A percentile compares a stretch with the other conserved stretches of the same genome.
These are phyloP conservation scores for Oenanthe javanica DNA, from an alignment of 140 eudicot species.

Conservation along the genomic window DNA sequence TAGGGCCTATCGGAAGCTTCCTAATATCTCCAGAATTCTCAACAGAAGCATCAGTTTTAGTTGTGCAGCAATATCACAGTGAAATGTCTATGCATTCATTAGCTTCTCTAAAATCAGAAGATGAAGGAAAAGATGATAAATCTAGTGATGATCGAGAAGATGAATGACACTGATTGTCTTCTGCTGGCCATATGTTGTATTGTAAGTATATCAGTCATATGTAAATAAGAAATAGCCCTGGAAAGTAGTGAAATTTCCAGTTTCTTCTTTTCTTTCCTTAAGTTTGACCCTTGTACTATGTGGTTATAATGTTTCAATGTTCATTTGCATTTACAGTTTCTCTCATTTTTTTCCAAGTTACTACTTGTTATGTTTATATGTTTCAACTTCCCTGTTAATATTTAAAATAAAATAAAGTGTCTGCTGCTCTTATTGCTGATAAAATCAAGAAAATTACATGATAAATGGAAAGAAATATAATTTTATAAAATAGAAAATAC, in stretches of 20 bases:
- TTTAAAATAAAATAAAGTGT: too few species aligned
- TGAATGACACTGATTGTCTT: not conserved
- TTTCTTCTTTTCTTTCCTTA: not conserved
- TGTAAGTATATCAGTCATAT: not conserved
- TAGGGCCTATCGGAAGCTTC: constrained; percentile 56
- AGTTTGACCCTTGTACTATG: not conserved
- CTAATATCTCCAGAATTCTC: constrained; percentile 37
- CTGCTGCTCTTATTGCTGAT: too few species aligned
- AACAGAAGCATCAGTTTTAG: constrained; percentile 51
- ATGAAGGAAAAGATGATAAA: constrained; percentile 9
- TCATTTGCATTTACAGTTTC: not conserved
- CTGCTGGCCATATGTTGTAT: not conserved
- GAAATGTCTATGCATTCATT: constrained; percentile 41
- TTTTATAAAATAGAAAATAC: too few species aligned
- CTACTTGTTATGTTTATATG: too few species aligned
- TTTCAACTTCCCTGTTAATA: too few species aligned
- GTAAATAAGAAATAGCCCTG: not conserved
- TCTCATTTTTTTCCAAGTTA: too few species aligned
- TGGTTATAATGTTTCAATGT: not conserved
- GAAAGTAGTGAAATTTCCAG: not conserved
- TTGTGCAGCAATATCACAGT: constrained; percentile 55
- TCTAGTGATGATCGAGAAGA: not conserved
- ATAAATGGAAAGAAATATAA: too few species aligned
- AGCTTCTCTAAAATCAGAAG: constrained; percentile 45
- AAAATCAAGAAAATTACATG: too few species aligned